A percentile compares a stretch with the other conserved stretches of the same genome.
Conservation (phyloP, 495 filamentous ascomycete species). For the Lasiosphaeris hirsuta region DNA sequence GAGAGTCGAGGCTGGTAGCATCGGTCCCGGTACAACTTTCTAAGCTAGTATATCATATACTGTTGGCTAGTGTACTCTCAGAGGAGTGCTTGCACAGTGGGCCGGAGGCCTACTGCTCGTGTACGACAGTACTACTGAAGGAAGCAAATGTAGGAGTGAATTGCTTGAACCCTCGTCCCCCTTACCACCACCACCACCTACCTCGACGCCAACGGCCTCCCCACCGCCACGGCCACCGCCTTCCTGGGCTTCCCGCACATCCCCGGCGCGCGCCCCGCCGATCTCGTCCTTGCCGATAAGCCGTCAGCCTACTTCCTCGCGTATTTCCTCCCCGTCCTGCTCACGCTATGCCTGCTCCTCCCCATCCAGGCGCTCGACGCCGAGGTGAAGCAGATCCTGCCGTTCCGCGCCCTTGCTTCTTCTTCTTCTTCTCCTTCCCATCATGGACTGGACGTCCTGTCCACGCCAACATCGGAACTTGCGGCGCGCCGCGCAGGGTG, state of each 20-base stretch:
- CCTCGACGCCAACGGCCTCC: not conserved
- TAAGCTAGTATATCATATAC: too few relatives aligned
- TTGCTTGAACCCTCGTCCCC: not conserved
- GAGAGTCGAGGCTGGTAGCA: too few relatives aligned
- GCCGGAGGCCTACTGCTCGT: too few relatives aligned
- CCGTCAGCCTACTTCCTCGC: slow-evolving; percentile 3
- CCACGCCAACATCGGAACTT: not conserved
- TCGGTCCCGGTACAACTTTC: too few relatives aligned
- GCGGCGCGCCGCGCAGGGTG: not conserved
- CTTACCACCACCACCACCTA: not conserved
- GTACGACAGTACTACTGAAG: too few relatives aligned
- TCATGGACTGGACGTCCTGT: not conserved
- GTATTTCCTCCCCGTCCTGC: slow-evolving; percentile 9
- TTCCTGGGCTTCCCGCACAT: slow-evolving; percentile 7
- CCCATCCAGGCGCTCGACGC: slow-evolving; percentile 4
- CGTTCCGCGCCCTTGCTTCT: slow-evolving; percentile 1
- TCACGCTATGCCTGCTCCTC: slow-evolving; percentile 1
- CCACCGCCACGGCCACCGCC: not conserved
- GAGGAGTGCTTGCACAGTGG: too few relatives aligned
- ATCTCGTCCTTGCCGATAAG: not conserved
- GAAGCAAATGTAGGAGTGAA: too few relatives aligned
- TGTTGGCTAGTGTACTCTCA: too few relatives aligned
- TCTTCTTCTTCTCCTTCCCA: not conserved
- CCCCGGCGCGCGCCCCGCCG: slow-evolving; percentile 2
- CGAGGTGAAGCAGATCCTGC: slow-evolving; percentile 6